Evolutionary conservation across 2,329 filamentous ascomycete species (phyloP), one percentile per base, ranked within the genome.

Genomic region (Diaporthe nobilis): DNA sequence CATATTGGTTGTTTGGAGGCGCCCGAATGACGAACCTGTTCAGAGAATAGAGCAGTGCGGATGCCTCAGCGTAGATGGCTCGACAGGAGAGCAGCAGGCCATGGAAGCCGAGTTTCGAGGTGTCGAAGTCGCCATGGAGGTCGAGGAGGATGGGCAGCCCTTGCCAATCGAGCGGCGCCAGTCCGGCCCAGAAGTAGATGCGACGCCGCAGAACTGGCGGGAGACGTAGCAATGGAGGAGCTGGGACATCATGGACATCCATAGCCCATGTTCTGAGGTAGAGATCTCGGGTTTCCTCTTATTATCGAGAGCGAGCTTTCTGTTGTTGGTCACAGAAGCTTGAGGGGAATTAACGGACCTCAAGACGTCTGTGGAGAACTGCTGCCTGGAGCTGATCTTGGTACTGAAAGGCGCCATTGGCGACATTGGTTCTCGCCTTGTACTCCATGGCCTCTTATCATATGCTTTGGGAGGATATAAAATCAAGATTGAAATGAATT

Each of bases 401-500:
- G 15, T 44, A 4, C 42, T 44, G 42, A 44, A 44, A 44, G 42
- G 44, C 8, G 44, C 1, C 2, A 20, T 47, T 47, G 17, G 44
- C 44, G 7, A 15, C 5, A 47, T 47, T 22, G 1, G 17, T 20
- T 47, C 44, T 47, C 44, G 44, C 44, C 44, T 47, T 47, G 5
- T 9, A 22, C 44, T 22, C 9, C 6, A 47, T 17, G 17, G 17
- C 9, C 15, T 0, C 44, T 1, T 17, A 12, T 47, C 6, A 1
- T 17, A 0, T 20, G 17, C 7, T 8, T 47, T 8, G 17, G 44
- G 17, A 22, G 0, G 4, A 17, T 17, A 1, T 4, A 4, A 44
- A 6, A 44, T 5, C 1, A 1, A 17, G 0, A 1, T 17, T 5
- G 12, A 44, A 17, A 0, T 4, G 0, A 44, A 5, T 5, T 17